These are phyloP conservation scores for Apostasia ramifera DNA, from an alignment of 106 monocot species.

Conservation along the genomic window DNA sequence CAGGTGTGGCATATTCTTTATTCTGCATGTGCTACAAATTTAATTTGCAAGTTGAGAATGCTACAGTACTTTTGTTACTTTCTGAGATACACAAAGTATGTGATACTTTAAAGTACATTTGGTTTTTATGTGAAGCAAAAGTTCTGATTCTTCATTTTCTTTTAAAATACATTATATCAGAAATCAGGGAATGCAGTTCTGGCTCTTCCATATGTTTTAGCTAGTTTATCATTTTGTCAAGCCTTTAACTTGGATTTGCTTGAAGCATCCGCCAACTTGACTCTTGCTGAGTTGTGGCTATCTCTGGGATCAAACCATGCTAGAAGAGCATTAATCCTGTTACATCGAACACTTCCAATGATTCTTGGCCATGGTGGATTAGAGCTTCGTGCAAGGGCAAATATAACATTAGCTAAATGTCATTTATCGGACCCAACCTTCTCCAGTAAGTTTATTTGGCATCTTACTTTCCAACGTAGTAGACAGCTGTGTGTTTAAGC, in stretches of 20 bases:
- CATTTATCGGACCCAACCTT: slow-evolving; percentile 59
- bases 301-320: slow-evolving; percentile 76
- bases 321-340: slow-evolving; percentile 56
- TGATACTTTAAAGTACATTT: not conserved
- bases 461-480: not conserved
- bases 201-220: slow-evolving; percentile 85
- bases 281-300: slow-evolving; percentile 83
- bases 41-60: slow-evolving; percentile 89
- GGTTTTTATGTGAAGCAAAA: too few species aligned
- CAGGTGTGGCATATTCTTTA: slow-evolving; percentile 65
- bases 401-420: slow-evolving; percentile 70
- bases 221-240: slow-evolving; percentile 85
- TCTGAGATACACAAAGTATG: slow-evolving; percentile 88
- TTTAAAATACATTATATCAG: slow-evolving; percentile 21
- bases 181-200: slow-evolving; percentile 85
- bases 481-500: too few species aligned
- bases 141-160: not conserved
- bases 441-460: slow-evolving; percentile 31
- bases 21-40: slow-evolving; percentile 91
- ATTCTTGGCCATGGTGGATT: slow-evolving; percentile 97
- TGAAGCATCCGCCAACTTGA: slow-evolving; percentile 80
- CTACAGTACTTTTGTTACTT: slow-evolving; percentile 81
- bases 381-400: slow-evolving; percentile 76
- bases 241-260: slow-evolving; percentile 95
- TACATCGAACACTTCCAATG: slow-evolving; percentile 53